Conservation (phyloP, 2,329 filamentous ascomycete genomes). For the Fusarium sublunatum region DNA sequence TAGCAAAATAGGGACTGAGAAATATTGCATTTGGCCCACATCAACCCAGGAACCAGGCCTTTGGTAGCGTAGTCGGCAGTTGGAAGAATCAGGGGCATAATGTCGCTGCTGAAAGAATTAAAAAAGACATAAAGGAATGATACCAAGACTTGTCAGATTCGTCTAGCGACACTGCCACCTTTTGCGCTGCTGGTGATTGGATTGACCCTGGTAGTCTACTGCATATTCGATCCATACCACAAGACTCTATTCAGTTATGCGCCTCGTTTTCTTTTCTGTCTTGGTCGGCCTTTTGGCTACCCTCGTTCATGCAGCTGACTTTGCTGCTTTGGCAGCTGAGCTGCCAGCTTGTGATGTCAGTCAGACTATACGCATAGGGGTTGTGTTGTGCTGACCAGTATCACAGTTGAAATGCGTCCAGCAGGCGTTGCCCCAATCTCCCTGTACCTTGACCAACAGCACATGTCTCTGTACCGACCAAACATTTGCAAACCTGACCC, state of each 20-base stretch:
- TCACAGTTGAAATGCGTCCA: constrained; percentile 28
- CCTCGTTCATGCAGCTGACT: constrained; percentile 24
- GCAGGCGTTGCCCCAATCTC: constrained; percentile 21
- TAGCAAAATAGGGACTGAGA: background rate
- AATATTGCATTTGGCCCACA: background rate
- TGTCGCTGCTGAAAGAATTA: background rate
- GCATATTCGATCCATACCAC: background rate
- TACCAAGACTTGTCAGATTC: constrained; percentile 7
- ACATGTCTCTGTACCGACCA: constrained; percentile 35
- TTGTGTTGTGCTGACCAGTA: constrained; percentile 2
- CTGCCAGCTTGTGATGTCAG: constrained; percentile 28
- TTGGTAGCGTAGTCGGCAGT: constrained; percentile 11
- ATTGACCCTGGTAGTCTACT: background rate
- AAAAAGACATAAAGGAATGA: background rate
- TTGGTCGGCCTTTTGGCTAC: constrained; percentile 4
- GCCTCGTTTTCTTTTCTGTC: constrained; percentile 20
- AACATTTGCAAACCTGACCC: constrained; percentile 25
- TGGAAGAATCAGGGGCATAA: constrained; percentile 15
- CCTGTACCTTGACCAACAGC: constrained; percentile 27
- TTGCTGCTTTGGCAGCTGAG: constrained; percentile 27
- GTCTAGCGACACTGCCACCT: background rate
- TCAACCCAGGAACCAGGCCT: background rate
- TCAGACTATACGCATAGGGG: background rate
- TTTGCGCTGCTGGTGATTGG: background rate
- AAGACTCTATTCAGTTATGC: constrained; percentile 13